A percentile compares a stretch with the other conserved stretches of the same genome.
These are phyloP conservation scores for Mycothermus thermophilus DNA, from an alignment of 495 filamentous ascomycete genomes.

Conservation along the genomic window DNA sequence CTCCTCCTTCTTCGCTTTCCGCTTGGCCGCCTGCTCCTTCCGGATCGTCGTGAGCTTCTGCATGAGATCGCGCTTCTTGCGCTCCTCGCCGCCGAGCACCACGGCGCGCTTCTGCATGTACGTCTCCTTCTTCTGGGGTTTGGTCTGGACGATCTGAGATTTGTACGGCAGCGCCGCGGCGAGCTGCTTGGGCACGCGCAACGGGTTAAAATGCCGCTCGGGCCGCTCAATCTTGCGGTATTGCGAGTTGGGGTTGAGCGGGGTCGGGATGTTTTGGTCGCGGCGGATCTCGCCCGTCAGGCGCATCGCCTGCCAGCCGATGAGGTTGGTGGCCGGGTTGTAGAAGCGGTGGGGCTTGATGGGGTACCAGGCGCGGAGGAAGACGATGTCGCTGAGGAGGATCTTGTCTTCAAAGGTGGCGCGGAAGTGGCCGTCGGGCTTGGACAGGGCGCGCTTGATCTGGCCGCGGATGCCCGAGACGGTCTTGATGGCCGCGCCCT, in stretches of 20 bases:
- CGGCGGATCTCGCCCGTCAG: conserved; percentile 86
- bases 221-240: conserved; percentile 74
- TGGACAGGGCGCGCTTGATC: conserved; percentile 83
- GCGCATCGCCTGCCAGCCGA: conserved; percentile 81
- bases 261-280: conserved; percentile 60
- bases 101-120: conserved; percentile 93
- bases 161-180: conserved; percentile 83
- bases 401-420: conserved; percentile 98
- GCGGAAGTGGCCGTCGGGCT: conserved; percentile 87
- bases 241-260: conserved; percentile 59
- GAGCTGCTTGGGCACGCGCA: conserved; percentile 73
- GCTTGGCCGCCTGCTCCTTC: conserved; percentile 78
- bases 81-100: conserved; percentile 65
- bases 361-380: conserved; percentile 91
- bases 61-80: conserved; percentile 76
- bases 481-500: conserved; percentile 87
- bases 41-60: conserved; percentile 83
- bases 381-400: conserved; percentile 89
- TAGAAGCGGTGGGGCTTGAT: conserved; percentile 91
- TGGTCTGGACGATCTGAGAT: conserved; percentile 74
- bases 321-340: conserved; percentile 87
- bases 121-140: conserved; percentile 63
- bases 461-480: conserved; percentile 92
- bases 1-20: conserved; percentile 71
- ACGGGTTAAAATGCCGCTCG: conserved; percentile 81